A percentile compares a stretch with the other conserved stretches of the same genome.
phyloP scores from a whole-genome alignment of 768 basidiomycete genomes.

The Hygrocybe coccinea region DNA sequence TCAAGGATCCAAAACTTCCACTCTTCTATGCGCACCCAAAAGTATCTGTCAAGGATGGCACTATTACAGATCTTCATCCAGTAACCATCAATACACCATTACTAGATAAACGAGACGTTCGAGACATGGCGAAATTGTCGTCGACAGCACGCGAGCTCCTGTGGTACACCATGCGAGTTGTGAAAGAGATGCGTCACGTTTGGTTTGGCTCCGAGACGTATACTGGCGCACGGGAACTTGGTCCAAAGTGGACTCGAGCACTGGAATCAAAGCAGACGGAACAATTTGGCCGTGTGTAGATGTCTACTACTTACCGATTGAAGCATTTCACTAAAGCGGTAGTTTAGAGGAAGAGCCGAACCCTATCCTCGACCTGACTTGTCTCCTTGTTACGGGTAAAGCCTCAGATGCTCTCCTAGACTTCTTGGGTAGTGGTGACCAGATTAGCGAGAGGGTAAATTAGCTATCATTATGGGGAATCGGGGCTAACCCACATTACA shows the following conservation, averaged over 20 bases:
- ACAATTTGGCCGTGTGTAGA: slow-evolving; percentile 58
- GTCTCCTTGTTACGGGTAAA: slow-evolving; percentile 64
- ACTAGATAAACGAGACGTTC: slow-evolving; percentile 48
- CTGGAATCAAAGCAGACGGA: slow-evolving; percentile 61
- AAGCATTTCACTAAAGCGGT: slow-evolving; percentile 13
- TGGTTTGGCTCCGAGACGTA: slow-evolving; percentile 71
- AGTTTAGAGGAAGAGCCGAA: slow-evolving; percentile 53
- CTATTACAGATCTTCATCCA: slow-evolving; percentile 38
- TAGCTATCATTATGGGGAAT: not conserved
- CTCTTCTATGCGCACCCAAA: slow-evolving; percentile 48
- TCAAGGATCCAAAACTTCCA: slow-evolving; percentile 45
- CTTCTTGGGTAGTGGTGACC: slow-evolving; percentile 72
- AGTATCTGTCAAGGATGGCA: slow-evolving; percentile 21
- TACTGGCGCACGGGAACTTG: slow-evolving; percentile 66
- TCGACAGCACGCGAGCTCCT: slow-evolving; percentile 65
- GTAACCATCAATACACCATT: slow-evolving; percentile 51
- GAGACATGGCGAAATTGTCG: slow-evolving; percentile 68
- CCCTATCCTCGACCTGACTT: slow-evolving; percentile 67
- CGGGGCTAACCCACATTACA: slow-evolving; percentile 31
- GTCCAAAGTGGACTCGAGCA: slow-evolving; percentile 65
- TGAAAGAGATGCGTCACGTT: slow-evolving; percentile 64
- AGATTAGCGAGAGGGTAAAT: slow-evolving; percentile 75
- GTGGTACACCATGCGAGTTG: slow-evolving; percentile 65
- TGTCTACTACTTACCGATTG: slow-evolving; percentile 4
- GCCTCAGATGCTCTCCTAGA: slow-evolving; percentile 67